Base-by-base conservation (phyloP, 495 filamentous ascomycete genomes). In the Jackrogersella minutella region DNA sequence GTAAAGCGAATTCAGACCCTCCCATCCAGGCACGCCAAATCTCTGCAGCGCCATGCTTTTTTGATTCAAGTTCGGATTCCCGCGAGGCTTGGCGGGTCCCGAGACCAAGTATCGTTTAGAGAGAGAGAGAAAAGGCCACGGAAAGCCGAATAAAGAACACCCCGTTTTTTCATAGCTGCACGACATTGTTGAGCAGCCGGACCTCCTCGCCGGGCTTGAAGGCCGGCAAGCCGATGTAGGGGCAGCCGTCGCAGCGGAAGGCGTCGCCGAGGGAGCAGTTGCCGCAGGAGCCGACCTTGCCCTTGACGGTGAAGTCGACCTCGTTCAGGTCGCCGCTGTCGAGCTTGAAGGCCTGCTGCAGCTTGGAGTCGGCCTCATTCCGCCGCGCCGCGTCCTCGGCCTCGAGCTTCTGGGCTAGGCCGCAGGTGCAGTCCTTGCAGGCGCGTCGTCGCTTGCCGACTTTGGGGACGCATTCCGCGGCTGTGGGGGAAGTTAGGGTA, bases 131-230 rank as follows among this genome's bases (percentile, higher is more conserved):
- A n/a, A n/a, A n/a, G n/a, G n/a, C n/a, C n/a, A n/a, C n/a, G n/a
- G n/a, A n/a, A n/a, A 24, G 30, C 47, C 37, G 21, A 30, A 51
- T n/a, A 52, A 52, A 26, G 16, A 36, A 2, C 49, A 17, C 16
- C 13, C 10, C 31, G 46, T 10, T 46, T 14, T 24, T 30, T 82
- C 74, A 99, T 49, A 99, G 78, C 81, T 98, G 96, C 11, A 91
- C 87, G 62, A 90, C 87, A 70, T 97, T 90, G 73, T 96, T 93
- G 64, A 95, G 61, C 26, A 99, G 81, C 74, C 86, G 82, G 33
- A 98, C 92, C 78, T 97, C 92, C 81, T 99, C 93, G 2, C 95
- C 96, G 3, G 91, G 92, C 84, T 97, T 97, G 80, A 99, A 99
- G 5, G 95, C 89, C 1, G 96, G 95, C 53, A 98, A 80, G 7